These are phyloP conservation scores for Phylloporus sp. DNA, from an alignment of 768 basidiomycete species.

Conservation along the genomic window DNA sequence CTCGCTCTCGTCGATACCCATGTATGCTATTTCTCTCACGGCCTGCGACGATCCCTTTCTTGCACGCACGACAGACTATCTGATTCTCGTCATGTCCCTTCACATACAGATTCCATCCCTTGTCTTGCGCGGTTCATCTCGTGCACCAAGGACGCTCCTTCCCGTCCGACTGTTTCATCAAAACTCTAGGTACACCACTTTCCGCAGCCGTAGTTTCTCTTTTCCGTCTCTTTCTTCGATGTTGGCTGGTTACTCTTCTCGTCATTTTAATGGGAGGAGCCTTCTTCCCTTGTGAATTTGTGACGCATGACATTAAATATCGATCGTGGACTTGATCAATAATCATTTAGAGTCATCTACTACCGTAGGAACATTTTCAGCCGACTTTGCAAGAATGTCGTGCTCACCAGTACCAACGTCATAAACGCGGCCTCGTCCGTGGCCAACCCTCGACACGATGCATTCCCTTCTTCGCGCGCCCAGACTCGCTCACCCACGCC, in stretches of 20 bases:
- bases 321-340: constrained; percentile 11
- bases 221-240: constrained; percentile 4
- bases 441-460: constrained; percentile 5
- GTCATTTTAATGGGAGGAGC: constrained; percentile 24
- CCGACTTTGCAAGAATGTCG: constrained; percentile 19
- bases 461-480: constrained; percentile 33
- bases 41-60: constrained; percentile 30
- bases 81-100: constrained; percentile 28
- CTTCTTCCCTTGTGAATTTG: constrained; percentile 21
- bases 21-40: constrained; percentile 33
- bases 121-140: constrained; percentile 26
- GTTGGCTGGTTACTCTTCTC: constrained; percentile 17
- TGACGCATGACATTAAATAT: constrained; percentile 15
- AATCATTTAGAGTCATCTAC: constrained; percentile 11
- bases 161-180: constrained; percentile 9
- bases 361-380: neutral
- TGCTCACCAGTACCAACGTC: neutral
- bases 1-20: constrained; percentile 29
- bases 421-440: neutral
- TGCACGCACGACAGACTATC: constrained; percentile 35
- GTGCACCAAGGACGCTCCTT: constrained; percentile 15
- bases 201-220: constrained; percentile 15
- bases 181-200: constrained; percentile 11
- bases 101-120: constrained; percentile 10
- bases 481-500: constrained; percentile 17